These are phyloP conservation scores for Chaetomium olivaceum DNA, from an alignment of 2,329 filamentous ascomycete genomes.

Conservation along the genomic window DNA sequence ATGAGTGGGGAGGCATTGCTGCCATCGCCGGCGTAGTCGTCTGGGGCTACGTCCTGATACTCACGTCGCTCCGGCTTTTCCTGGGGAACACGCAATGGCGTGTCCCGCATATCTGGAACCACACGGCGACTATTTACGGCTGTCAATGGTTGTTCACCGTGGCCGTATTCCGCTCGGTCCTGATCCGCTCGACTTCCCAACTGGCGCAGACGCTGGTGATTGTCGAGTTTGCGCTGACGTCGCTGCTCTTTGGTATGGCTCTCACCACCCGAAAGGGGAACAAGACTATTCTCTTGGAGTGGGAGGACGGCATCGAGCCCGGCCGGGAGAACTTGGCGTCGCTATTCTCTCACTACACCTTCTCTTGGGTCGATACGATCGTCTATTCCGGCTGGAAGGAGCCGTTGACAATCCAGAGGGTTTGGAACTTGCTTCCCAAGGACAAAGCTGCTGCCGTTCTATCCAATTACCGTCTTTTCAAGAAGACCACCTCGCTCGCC, in stretches of 20 bases:
- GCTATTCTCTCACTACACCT: conserved; percentile 82
- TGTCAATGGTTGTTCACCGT: conserved; percentile 77
- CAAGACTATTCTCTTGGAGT: conserved; percentile 81
- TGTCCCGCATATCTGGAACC: conserved; percentile 82
- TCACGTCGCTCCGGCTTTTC: conserved; percentile 72
- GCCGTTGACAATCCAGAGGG: conserved; percentile 76
- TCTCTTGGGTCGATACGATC: conserved; percentile 86
- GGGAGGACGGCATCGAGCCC: conserved; percentile 84
- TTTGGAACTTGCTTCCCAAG: conserved; percentile 87
- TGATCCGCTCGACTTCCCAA: conserved; percentile 72
- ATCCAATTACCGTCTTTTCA: conserved; percentile 78
- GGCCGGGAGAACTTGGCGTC: conserved; percentile 86
- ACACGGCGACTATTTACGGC: conserved; percentile 82
- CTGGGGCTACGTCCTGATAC: conserved; percentile 78
- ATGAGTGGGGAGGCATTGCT: conserved; percentile 58
- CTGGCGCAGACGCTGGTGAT: conserved; percentile 66
- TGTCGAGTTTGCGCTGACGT: conserved; percentile 71
- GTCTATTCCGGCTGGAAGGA: conserved; percentile 87
- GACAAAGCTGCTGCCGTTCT: conserved; percentile 85
- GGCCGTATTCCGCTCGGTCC: conserved; percentile 77
- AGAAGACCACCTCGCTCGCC: conserved; percentile 76
- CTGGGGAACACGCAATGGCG: conserved; percentile 64
- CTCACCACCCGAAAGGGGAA: conserved; percentile 88
- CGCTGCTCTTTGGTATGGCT: conserved; percentile 73
- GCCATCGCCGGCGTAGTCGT: conserved; percentile 67